A percentile compares a stretch with the other conserved stretches of the same genome.
phyloP scores from a whole-genome alignment of 75 land plant genomes.

The Picea glauca region DNA sequence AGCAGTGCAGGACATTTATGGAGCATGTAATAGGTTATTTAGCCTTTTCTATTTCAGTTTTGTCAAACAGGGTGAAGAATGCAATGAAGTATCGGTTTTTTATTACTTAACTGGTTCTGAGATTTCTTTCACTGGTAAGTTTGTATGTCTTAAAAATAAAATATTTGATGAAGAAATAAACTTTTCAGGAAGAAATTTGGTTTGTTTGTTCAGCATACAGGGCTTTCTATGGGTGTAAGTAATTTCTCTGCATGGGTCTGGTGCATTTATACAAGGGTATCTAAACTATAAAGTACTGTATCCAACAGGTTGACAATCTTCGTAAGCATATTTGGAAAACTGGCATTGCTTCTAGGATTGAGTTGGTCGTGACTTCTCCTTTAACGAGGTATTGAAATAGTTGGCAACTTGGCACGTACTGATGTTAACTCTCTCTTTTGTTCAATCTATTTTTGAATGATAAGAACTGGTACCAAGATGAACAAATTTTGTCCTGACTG shows the following conservation, averaged over 20 bases:
- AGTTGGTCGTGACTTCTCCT: constrained; percentile 81
- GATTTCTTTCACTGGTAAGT: background rate
- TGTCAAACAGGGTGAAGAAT: too few relatives aligned
- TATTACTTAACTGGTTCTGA: background rate
- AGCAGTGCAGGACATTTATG: too few relatives aligned
- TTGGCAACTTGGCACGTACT: background rate
- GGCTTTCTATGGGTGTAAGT: background rate
- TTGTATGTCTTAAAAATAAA: background rate
- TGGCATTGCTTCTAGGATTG: constrained; percentile 52
- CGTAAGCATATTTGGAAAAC: constrained; percentile 47
- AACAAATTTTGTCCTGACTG: background rate
- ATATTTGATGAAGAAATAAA: background rate
- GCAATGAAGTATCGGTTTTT: background rate
- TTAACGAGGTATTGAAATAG: constrained; percentile 17
- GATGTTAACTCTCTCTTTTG: background rate
- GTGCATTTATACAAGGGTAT: background rate
- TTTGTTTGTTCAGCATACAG: background rate
- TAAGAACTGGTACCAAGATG: background rate
- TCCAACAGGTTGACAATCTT: constrained; percentile 52
- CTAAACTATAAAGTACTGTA: background rate
- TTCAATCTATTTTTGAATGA: background rate
- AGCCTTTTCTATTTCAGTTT: too few relatives aligned
- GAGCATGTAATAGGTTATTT: too few relatives aligned
- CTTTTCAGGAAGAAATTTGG: background rate
- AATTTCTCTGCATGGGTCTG: background rate